Evolutionary conservation across 306 rosid genomes (phyloP), one percentile per base, ranked within the genome.

Genomic region (Malus orientalis): DNA sequence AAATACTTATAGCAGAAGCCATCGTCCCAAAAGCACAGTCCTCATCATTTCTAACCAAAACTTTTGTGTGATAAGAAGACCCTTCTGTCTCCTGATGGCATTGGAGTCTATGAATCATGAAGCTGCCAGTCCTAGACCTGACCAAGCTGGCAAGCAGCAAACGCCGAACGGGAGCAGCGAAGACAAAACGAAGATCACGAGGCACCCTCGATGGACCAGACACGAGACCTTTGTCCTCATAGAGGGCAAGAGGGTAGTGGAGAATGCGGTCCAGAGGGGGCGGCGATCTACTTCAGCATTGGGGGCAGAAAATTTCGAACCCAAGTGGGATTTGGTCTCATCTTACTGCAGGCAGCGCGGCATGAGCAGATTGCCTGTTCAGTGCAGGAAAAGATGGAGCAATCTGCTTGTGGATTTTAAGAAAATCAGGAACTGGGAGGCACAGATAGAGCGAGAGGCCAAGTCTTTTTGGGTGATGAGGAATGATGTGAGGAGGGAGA

Each of bases 381-480:
- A 62, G 60, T 74, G 78, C 32, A 62, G 70, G 61, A 74, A 74
- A 54, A 61, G 78, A 74, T 74, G 70, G 78, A 62, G 78, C 8
- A 74, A 62, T 74, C 60, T 74, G 30, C 61, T 74, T 29, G 78
- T 74, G 30, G 78, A 74, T 45, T 74, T 74, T 33, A 74, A 74
- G 70, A 74, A 74, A 14, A 62, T 74, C 61, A 62, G 47, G 44
- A 74, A 74, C 33, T 44, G 78, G 70, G 70, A 74, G 49, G 47
- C 61, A 13, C 62, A 29, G 6, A 74, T 11, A 27, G 20, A 74
- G 22, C 61, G 47, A 20, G 61, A 47, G 32, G 59, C 70, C 0
- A 47, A 44, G 78, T 74, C 78, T 7, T 74, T 42, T 74, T 74
- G 78, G 78, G n/a, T 61, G 59, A 74, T 74, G 78, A 74, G 60